Evolutionary conservation across 805 yeast genomes (phyloP).

Genomic region (Ogataea siamensis): DNA sequence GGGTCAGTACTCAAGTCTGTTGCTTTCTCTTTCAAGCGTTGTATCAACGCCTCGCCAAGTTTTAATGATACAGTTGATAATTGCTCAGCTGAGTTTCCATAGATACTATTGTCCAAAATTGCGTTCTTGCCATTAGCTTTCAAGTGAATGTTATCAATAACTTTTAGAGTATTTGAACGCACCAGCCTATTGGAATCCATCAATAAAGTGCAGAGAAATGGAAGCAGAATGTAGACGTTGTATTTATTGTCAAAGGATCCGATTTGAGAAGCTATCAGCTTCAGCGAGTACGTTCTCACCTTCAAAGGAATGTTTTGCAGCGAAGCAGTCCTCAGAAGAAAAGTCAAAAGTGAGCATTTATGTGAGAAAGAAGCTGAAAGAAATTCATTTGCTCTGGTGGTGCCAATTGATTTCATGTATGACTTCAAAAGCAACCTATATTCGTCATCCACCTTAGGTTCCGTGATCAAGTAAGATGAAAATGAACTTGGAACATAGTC

Average conservation of each 20-base stretch:
- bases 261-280: slow-evolving; percentile 37
- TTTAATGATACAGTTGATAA: slow-evolving; percentile 61
- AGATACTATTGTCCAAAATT: slow-evolving; percentile 54
- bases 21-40: slow-evolving; percentile 36
- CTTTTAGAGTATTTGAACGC: slow-evolving; percentile 43
- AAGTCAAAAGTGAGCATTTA: slow-evolving; percentile 45
- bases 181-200: slow-evolving; percentile 49
- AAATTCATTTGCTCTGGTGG: too few relatives aligned
- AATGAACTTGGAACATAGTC: too few relatives aligned
- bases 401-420: slow-evolving; percentile 48
- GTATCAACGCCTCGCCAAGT: slow-evolving; percentile 52
- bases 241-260: slow-evolving; percentile 34
- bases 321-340: slow-evolving; percentile 53
- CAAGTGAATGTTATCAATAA: slow-evolving; percentile 37
- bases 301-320: slow-evolving; percentile 59
- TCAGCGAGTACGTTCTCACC: slow-evolving; percentile 51
- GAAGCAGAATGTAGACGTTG: slow-evolving; percentile 53
- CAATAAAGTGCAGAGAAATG: slow-evolving; percentile 54
- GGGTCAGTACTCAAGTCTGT: slow-evolving; percentile 51
- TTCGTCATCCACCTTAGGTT: slow-evolving; percentile 34
- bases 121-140: slow-evolving; percentile 40
- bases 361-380: slow-evolving; percentile 21
- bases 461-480: too few relatives aligned
- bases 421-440: slow-evolving; percentile 42
- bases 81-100: slow-evolving; percentile 46